Evolutionary conservation across 768 basidiomycete species (phyloP), one percentile per base, ranked within the genome.

Genomic region (Termitomyces sp.): DNA sequence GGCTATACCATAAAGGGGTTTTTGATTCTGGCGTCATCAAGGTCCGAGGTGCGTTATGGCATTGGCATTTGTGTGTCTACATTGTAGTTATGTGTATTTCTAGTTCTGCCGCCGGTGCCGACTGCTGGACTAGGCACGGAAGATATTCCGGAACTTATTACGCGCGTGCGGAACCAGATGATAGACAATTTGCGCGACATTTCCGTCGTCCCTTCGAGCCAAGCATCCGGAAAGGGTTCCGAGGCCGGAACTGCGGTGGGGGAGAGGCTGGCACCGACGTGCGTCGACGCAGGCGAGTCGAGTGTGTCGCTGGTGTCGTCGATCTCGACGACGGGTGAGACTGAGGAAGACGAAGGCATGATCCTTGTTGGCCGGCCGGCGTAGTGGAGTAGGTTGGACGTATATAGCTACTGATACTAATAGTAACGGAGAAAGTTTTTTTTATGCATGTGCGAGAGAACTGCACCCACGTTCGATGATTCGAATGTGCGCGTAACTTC

Each of bases 31-130:
- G 96, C 0, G 80, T 78, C 10, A 76, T 98, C 60, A 90, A 82
- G 67, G 80, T 98, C 62, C 85, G 83, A 79, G 92, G 97, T 93
- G 65, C 58, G 85, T 9, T 16, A 31, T 18, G 1, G 13, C n/a
- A n/a, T 50, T 29, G 37, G 48, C 58, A 47, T 46, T 43, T 37
- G 9, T 36, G 4, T 36, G 14, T 36, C 12, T 18, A 18, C 37
- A 20, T 20, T 7, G 12, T 27, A 51, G 57, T 51, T 42, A 20
- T 52, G 22, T 34, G 12, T n/a, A 20, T 47, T 27, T 16, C 14
- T 66, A 98, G 97, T 98, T 49, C 83, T 99, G n/a, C 90, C 94
- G 16, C 93, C 96, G 0, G 82, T 96, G 48, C 71, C 83, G 12
- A 98, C 97, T 1, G 70, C 76, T 14, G 88, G 86, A 3, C 70